phyloP scores from a whole-genome alignment of 2,329 filamentous ascomycete genomes.

The Diaporthe eres region DNA sequence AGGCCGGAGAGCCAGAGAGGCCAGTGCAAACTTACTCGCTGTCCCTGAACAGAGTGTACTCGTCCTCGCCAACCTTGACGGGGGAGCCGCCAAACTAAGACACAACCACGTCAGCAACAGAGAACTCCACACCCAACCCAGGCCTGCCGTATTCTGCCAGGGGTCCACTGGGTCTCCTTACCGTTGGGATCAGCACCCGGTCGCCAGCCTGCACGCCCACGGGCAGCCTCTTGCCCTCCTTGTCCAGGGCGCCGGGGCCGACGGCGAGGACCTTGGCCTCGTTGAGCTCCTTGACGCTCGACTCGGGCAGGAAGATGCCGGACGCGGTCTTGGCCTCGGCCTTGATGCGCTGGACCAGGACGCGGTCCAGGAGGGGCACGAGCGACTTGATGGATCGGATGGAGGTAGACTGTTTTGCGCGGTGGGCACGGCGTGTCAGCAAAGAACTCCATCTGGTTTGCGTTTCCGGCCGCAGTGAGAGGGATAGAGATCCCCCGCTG shows the following conservation, averaged over 20 bases:
- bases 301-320: constrained; percentile 98
- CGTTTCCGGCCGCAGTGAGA: neutral
- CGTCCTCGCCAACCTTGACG: constrained; percentile 97
- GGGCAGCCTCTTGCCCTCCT: constrained; percentile 87
- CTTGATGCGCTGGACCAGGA: constrained; percentile 97
- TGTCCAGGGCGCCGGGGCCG: constrained; percentile 88
- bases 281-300: constrained; percentile 97
- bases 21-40: constrained; percentile 82
- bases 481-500: neutral
- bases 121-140: constrained; percentile 36
- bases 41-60: constrained; percentile 96
- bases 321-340: constrained; percentile 95
- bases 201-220: constrained; percentile 89
- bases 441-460: too few relatives aligned
- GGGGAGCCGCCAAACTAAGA: constrained; percentile 90
- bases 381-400: constrained; percentile 97
- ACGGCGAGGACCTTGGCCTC: constrained; percentile 97
- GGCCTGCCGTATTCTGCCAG: neutral
- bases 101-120: constrained; percentile 45
- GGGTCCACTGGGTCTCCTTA: constrained; percentile 59
- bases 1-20: neutral
- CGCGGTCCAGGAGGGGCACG: constrained; percentile 95
- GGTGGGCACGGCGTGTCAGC: neutral
- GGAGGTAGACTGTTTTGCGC: constrained; percentile 70
- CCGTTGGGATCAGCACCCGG: constrained; percentile 95